Evolutionary conservation across 73 alveolate species (phyloP).

Genomic region (Urostyla sp.): DNA sequence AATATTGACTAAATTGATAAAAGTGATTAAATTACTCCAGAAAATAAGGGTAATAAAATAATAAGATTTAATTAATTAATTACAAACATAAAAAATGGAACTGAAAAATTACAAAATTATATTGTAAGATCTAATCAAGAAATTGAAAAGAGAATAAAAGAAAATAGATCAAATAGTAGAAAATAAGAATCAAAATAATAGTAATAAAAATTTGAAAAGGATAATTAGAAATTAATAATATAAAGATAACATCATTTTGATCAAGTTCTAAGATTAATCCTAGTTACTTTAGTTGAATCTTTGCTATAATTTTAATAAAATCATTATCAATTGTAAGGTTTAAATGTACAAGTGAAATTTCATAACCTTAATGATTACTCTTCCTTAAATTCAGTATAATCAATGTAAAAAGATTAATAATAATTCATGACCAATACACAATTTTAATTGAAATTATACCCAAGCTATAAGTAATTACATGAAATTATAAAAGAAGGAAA

Average conservation of each 20-base stretch:
- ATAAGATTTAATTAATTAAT: background rate
- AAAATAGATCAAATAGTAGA: background rate
- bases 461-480: too few relatives aligned
- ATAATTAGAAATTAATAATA: background rate
- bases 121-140: slow-evolving; percentile 16
- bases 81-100: background rate
- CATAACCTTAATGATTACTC: too few relatives aligned
- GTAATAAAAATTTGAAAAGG: background rate
- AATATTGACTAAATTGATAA: background rate
- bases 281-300: slow-evolving; percentile 8
- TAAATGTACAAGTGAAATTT: too few relatives aligned
- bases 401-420: too few relatives aligned
- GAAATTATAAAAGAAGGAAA: too few relatives aligned
- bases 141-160: slow-evolving; percentile 6
- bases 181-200: background rate
- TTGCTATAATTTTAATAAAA: too few relatives aligned
- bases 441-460: too few relatives aligned
- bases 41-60: background rate
- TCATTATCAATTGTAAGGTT: too few relatives aligned
- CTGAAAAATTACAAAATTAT: slow-evolving; percentile 11
- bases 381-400: too few relatives aligned
- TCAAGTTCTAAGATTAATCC: background rate
- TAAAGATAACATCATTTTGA: slow-evolving; percentile 8
- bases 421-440: too few relatives aligned
- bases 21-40: background rate